phyloP scores from a whole-genome alignment of 768 basidiomycete species.

The Amanita pseudoporphyria region DNA sequence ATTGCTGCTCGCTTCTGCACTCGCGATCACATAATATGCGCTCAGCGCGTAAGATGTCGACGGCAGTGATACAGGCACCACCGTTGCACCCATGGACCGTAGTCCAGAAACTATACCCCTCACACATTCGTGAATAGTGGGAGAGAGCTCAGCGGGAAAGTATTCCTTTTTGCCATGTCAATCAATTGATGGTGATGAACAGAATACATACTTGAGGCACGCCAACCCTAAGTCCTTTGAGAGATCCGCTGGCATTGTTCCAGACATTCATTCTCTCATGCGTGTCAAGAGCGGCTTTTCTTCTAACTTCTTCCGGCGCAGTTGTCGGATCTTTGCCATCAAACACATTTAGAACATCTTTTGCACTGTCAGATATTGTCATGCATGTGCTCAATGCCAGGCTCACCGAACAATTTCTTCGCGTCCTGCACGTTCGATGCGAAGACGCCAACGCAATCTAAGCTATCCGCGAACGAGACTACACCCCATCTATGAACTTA shows the following conservation, averaged over 20 bases:
- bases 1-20: constrained; percentile 90
- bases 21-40: constrained; percentile 93
- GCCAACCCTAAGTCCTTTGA: constrained; percentile 59
- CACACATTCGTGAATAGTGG: constrained; percentile 32
- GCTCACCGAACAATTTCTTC: constrained; percentile 55
- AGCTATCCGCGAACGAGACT: constrained; percentile 86
- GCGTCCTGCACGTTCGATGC: constrained; percentile 42
- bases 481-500: constrained; percentile 66
- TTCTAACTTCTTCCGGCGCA: constrained; percentile 30
- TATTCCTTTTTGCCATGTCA: constrained; percentile 46
- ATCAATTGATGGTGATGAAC: background rate
- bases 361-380: background rate
- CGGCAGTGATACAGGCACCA: constrained; percentile 71
- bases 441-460: constrained; percentile 90
- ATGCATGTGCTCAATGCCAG: background rate
- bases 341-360: constrained; percentile 40
- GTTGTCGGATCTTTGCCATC: constrained; percentile 75
- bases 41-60: constrained; percentile 63
- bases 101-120: constrained; percentile 33
- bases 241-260: constrained; percentile 4
- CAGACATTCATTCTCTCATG: constrained; percentile 11
- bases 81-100: constrained; percentile 45
- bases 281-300: constrained; percentile 12
- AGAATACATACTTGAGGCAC: constrained; percentile 52
- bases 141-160: constrained; percentile 61